Evolutionary conservation across 2,329 filamentous ascomycete species (phyloP), one percentile per base, ranked within the genome.

Genomic region (Cladosporium halotolerans): DNA sequence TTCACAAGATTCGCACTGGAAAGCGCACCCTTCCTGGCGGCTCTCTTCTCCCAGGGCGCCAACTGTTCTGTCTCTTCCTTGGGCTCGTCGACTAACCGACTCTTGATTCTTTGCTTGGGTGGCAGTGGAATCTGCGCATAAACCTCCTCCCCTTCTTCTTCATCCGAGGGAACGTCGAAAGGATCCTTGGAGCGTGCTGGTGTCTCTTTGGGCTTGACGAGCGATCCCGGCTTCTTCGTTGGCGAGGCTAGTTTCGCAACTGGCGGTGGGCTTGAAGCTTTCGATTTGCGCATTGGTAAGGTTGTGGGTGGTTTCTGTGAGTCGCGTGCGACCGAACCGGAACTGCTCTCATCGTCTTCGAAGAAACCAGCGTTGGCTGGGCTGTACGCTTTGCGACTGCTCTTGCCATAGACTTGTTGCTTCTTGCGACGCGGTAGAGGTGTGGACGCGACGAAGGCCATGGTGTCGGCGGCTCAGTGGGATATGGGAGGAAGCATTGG

Each of bases 141-240:
- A 7, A 14, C 53, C 5, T 59, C 53, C 4, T 47, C 18, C 11
- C 31, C 32, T n/a, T 69, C 68, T 19, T 67, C 66, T 2, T 67
- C 65, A 2, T 67, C 66, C 5, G 62, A 70, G 3, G 73, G 73
- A 16, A 76, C 67, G 56, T 77, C 73, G 59, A 74, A 77, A 14
- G 71, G 60, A 36, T 68, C 66, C 13, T 56, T 56, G 4, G 18
- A 31, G 32, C 48, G 48, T 11, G 33, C 16, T 28, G 40, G 48
- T 6, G 48, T 18, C 11, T 23, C 32, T 31, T 38, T 44, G 9
- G 40, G 6, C 38, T 51, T 51, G 3, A 40, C 18, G 6, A 51
- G 40, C 14, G 48, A 40, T 38, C 48, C 48, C n/a, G 40, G 53
- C 47, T 57, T 56, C 42, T 56, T 59, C 19, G 54, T 33, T 5